These are phyloP conservation scores for Trypanosoma avium DNA, from an alignment of 208 protist genomes.

Conservation along the genomic window DNA sequence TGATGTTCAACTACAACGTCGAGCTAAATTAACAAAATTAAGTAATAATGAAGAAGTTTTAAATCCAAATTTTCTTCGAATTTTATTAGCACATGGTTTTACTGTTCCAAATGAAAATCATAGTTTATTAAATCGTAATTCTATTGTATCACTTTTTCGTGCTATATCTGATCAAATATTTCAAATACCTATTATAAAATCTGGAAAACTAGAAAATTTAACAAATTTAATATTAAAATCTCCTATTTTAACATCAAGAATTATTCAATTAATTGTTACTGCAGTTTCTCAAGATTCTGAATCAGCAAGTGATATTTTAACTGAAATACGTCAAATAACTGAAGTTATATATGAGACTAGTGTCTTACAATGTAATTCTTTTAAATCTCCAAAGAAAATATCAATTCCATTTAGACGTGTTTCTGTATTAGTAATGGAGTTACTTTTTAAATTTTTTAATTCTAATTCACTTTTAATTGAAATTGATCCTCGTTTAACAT, in stretches of 20 bases:
- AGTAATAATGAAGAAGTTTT: slow-evolving; percentile 15
- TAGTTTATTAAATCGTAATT: slow-evolving; percentile 11
- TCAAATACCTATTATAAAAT: slow-evolving; percentile 38
- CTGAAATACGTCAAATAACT: slow-evolving; percentile 2
- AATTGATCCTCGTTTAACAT: slow-evolving; percentile 23
- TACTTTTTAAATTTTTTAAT: slow-evolving; percentile 43
- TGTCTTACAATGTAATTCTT: slow-evolving; percentile 1
- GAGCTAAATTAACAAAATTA: slow-evolving; percentile 51
- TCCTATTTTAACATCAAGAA: background rate
- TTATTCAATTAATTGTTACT: slow-evolving; percentile 14
- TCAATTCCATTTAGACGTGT: background rate
- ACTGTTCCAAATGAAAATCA: slow-evolving; percentile 28
- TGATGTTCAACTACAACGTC: slow-evolving; percentile 44
- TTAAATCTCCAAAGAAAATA: slow-evolving; percentile 7
- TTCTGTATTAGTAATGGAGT: background rate
- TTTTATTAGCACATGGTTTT: slow-evolving; percentile 66
- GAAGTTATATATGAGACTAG: slow-evolving; percentile 6
- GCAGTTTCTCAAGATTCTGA: background rate
- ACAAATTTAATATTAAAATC: slow-evolving; percentile 7
- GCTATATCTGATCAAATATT: slow-evolving; percentile 47
- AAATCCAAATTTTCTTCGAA: slow-evolving; percentile 43
- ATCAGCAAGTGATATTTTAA: slow-evolving; percentile 6
- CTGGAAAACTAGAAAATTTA: slow-evolving; percentile 19
- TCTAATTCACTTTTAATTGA: slow-evolving; percentile 27
- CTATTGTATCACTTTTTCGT: slow-evolving; percentile 48